Evolutionary conservation across 768 basidiomycete species (phyloP), one percentile per base, ranked within the genome.

Genomic region (Exidia glandulosa): DNA sequence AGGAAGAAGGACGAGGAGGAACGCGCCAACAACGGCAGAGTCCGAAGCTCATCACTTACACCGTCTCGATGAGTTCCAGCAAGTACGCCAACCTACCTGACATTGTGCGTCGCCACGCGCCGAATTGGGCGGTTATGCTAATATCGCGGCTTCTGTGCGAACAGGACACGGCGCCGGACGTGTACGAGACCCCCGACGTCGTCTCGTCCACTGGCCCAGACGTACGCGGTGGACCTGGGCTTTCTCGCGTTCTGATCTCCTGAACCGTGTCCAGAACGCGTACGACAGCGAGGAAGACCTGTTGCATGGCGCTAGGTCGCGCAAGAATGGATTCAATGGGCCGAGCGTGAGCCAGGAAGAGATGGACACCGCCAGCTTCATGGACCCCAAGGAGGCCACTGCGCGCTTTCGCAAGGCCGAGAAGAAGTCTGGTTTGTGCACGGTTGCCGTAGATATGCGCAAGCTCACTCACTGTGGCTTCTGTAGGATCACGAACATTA

Each of bases 21-120:
- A n/a, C n/a, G n/a, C n/a, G n/a, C n/a, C n/a, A n/a, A n/a, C n/a
- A n/a, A n/a, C n/a, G n/a, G n/a, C n/a, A n/a, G n/a, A n/a, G n/a
- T n/a, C n/a, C n/a, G n/a, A n/a, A n/a, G n/a, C n/a, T n/a, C n/a
- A n/a, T n/a, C n/a, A n/a, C n/a, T 45, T 27, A 27, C 50, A 19
- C n/a, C n/a, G n/a, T n/a, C n/a, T n/a, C n/a, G n/a, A 87, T 85
- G 84, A 86, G 77, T 65, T 74, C 72, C 33, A 83, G 81, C 73
- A 95, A 95, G 69, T 95, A 94, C 68, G 86, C 90, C 12, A 83
- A 86, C 68, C 75, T 95, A 2, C 93, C 93, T n/a, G 92, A 95
- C 69, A 94, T 95, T 60, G 93, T 94, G 66, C 59, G 87, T 78
- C 32, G 27, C 47, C 50, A 57, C 32, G 25, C 30, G 19, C n/a